phyloP scores from a whole-genome alignment of 129 eudicot species.

The Kitagawia praeruptora region DNA sequence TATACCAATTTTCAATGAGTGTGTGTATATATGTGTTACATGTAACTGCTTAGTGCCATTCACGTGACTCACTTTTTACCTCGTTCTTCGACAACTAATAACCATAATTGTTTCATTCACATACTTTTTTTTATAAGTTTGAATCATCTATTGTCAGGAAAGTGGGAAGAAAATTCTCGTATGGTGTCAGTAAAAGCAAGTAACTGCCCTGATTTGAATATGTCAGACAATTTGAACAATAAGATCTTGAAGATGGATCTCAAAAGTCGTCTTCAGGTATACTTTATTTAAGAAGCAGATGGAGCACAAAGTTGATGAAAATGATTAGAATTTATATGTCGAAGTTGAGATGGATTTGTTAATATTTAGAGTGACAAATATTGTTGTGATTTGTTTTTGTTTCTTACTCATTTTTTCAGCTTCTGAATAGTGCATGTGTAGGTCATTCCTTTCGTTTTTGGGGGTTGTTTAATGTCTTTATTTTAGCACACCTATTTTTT shows the following conservation, averaged over 20 bases:
- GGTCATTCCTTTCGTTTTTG: not conserved
- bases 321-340: not conserved
- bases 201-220: slow-evolving; percentile 8
- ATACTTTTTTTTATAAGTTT: not conserved
- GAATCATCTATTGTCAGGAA: slow-evolving; percentile 28
- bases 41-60: not conserved
- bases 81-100: not conserved
- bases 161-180: slow-evolving; percentile 25
- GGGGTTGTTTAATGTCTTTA: not conserved
- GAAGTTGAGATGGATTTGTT: not conserved
- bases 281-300: slow-evolving; percentile 6
- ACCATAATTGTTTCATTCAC: not conserved
- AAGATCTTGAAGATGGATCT: slow-evolving; percentile 22
- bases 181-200: slow-evolving; percentile 15
- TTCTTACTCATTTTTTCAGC: not conserved
- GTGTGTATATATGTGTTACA: not conserved
- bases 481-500: not conserved
- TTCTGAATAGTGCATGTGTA: not conserved
- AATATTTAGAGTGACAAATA: not conserved
- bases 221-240: slow-evolving; percentile 18
- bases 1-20: not conserved
- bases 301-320: not conserved
- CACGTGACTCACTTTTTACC: not conserved
- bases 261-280: slow-evolving; percentile 38
- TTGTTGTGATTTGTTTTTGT: not conserved